Evolutionary conservation across 2,329 filamentous ascomycete species (phyloP), one percentile per base, ranked within the genome.

Genomic region (Ambrosiella beaveri): DNA sequence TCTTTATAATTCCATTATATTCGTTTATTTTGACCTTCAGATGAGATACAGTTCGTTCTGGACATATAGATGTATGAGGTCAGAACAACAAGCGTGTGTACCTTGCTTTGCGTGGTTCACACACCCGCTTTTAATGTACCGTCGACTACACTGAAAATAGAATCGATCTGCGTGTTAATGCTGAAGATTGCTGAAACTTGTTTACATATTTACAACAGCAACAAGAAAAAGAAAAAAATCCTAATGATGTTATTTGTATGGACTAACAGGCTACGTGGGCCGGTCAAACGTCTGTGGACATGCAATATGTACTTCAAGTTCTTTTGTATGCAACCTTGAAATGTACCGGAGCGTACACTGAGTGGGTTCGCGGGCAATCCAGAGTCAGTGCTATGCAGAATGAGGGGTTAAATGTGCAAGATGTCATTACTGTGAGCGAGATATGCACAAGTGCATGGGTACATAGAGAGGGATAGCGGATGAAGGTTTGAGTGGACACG

Each of bases 371-470:
- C 47, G 47, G 47, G 47, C 27, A 51, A 35, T 19, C 47, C 2
- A 51, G 11, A 54, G 52, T 54, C 52, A 54, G 52, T 54, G 52
- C 52, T 27, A 15, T 54, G 52, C 52, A 54, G 52, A 54, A 54
- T 54, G 52, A 54, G 52, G 52, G 52, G 52, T 54, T 54, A 54
- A 54, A 39, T 41, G 52, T 54, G 17, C 52, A 41, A 54, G n/a
- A 41, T 17, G 9, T 19, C 1, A 35, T n/a, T 19, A 39, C 13
- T 15, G 35, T 41, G 52, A 19, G 15, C 15, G 38, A 54, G 38
- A 54, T 35, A 54, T 54, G 52, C 15, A 41, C 11, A 38, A 7
- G 13, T 41, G 52, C 36, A 51, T 19, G 47, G 27, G 47, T 6
- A 27, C 27, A 27, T 27, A 11, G 17, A 37, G 12, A 35, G 17